Evolutionary conservation across 345 rosid species (phyloP), one percentile per base, ranked within the genome.

Genomic region (Zanthoxylum bungeanum): DNA sequence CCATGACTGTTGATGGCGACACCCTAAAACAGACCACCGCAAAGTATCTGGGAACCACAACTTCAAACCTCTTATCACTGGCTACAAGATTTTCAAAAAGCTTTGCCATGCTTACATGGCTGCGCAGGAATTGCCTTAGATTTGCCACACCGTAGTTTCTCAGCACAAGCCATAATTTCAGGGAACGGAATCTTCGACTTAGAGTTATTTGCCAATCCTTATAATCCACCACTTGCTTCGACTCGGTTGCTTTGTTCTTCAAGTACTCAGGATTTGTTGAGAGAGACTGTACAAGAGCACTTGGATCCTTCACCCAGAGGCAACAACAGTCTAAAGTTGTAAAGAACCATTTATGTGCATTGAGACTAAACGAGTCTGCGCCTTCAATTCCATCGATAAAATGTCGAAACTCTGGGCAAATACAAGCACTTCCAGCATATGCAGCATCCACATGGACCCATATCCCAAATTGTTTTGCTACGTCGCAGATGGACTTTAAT

Each of bases 121-220:
- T 51, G 59, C 85, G 75, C 2, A 88, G 47, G 60, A 70, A 79
- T 10, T 58, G 77, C 79, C 73, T 79, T 5, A 86, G 78, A 44
- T 77, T 78, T 24, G 44, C 68, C 65, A 81, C 74, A 4, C 93
- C 90, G 34, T 88, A 77, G 25, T 80, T 84, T 64, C 84, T 59
- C 7, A 86, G 60, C 16, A 86, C 89, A 31, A 86, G 72, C 90
- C 90, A 85, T 7, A 84, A 77, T 61, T 79, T 86, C 72, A 86
- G 1, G 1, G 88, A 76, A 1, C 83, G 66, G 61, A 89, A 76
- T 70, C 91, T 85, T 69, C 89, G 39, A 66, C 85, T 72, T 0
- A 85, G 77, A 1, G 89, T 50, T n/a, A 86, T 79, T 68, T 89
- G 89, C 93, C 93, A 89, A 47, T 85, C 88, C 60, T 82, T 80